Evolutionary conservation across 2,329 filamentous ascomycete genomes (phyloP).

Genomic region (Ophiostoma ips): DNA sequence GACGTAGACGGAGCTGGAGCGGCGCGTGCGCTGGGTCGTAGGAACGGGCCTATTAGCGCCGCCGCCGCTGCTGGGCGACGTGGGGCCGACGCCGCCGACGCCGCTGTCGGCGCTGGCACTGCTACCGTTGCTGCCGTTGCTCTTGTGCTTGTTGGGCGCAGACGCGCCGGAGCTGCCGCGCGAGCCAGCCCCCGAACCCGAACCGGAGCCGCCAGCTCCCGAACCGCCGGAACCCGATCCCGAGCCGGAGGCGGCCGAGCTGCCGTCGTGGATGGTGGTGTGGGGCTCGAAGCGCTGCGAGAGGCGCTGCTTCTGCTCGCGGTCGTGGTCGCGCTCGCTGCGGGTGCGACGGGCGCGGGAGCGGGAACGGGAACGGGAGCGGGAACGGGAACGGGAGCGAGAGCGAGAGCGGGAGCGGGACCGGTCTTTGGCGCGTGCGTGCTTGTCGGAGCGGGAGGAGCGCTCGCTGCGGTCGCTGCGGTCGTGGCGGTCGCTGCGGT

Average conservation of each 20-base stretch:
- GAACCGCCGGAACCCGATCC: neutral
- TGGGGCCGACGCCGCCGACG: neutral
- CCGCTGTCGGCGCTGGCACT: neutral
- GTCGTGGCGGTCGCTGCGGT: neutral
- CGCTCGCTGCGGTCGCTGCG: constrained; percentile 4
- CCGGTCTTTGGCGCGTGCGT: neutral
- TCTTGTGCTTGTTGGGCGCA: neutral
- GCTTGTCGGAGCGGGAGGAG: no score
- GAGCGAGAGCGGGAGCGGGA: neutral
- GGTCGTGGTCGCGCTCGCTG: constrained; percentile 13
- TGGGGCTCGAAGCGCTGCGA: constrained; percentile 18
- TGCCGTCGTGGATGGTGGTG: neutral
- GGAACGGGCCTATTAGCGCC: constrained; percentile 9
- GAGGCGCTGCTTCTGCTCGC: constrained; percentile 16
- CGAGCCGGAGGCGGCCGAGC: neutral
- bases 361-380: neutral
- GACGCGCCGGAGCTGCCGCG: neutral
- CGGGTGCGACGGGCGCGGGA: neutral
- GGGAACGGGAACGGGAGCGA: neutral
- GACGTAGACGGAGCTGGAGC: constrained; percentile 16
- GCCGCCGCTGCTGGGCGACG: constrained; percentile 15
- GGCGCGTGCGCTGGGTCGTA: constrained; percentile 7
- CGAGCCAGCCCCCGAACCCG: neutral
- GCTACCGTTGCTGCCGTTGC: constrained; percentile 4
- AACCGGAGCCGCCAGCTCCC: neutral